A percentile compares a stretch with the other conserved stretches of the same genome.
Evolutionary conservation across 208 protist genomes (phyloP).

Genomic region (Trypanosoma grayi): DNA sequence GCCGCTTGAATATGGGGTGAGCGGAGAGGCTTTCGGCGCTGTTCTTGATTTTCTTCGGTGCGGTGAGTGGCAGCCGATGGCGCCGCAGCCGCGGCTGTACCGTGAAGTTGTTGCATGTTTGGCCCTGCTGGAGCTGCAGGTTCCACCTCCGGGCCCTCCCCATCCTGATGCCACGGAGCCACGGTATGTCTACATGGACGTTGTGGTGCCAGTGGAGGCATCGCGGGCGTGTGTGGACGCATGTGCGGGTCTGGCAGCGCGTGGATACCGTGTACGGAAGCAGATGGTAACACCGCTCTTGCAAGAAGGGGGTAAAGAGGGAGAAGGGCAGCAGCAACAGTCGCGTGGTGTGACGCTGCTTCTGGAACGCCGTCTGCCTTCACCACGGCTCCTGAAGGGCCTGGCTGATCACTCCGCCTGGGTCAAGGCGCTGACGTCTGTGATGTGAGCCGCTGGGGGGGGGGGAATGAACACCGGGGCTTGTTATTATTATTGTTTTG

Average conservation of each 20-base stretch:
- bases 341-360: neutral
- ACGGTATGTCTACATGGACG: neutral
- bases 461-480: too few species aligned
- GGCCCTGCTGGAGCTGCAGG: too few species aligned
- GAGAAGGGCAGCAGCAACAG: too few species aligned
- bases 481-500: too few species aligned
- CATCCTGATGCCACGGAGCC: neutral
- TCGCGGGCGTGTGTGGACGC: neutral
- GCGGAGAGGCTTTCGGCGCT: neutral
- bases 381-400: neutral
- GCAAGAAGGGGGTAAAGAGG: neutral
- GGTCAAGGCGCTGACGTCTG: neutral
- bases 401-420: neutral
- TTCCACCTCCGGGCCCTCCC: too few species aligned
- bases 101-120: neutral
- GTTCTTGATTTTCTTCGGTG: constrained; percentile 4
- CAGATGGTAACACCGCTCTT: neutral
- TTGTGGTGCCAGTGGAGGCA: neutral
- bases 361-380: neutral
- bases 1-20: constrained; percentile 1
- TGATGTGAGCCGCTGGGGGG: neutral
- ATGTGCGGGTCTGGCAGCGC: neutral
- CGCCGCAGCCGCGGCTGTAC: neutral
- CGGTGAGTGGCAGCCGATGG: neutral
- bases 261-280: neutral